Base-by-base conservation (phyloP, 768 basidiomycete species). In the Holtermannia corniformis region DNA sequence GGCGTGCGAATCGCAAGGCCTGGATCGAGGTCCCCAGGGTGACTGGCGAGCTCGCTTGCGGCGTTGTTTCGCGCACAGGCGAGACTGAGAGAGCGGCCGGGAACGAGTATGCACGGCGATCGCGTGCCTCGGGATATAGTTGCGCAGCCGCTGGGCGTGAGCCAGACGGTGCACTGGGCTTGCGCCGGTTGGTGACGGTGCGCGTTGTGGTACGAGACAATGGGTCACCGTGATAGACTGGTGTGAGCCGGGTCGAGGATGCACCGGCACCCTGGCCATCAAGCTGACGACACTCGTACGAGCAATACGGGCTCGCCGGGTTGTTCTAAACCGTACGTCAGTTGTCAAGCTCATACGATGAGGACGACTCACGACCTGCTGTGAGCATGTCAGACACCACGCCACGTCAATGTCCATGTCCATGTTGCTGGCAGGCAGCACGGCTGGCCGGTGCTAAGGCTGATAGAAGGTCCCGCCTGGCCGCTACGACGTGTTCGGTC, bases 341-440 rank as follows among this genome's bases (percentile, higher is more conserved):
- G 32, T 16, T 37, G 7, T 63, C 58, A 41, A 48, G 54, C 62
- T 63, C 49, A 2, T n/a, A 23, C 24, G 46, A 12, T 22, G 23
- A 21, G 16, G 20, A 21, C 27, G 3, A 60, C 65, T 52, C 47
- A 67, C 65, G 7, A 62, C 64, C 27, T 59, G 52, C 52, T 62
- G 64, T 19, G 65, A 64, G 47, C 65, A 67, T 13, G 59, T 60
- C 40, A 67, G 48, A 47, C 65, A 67, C 65, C 65, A 67, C 11
- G 62, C 60, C 5, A 63, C 58, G 41, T 67, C 65, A 56, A 67
- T 61, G 23, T 62, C 65, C 54, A 59, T 62, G 37, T 62, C 57
- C 58, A 57, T 59, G 32, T 43, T 47, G 45, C 32, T 37, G 7
- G 10, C 32, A 37, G n/a, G n/a, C n/a, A n/a, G n/a, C n/a, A n/a